Conservation (phyloP, 1,284 basidiomycete genomes). For the Leccinum subrobustum region DNA sequence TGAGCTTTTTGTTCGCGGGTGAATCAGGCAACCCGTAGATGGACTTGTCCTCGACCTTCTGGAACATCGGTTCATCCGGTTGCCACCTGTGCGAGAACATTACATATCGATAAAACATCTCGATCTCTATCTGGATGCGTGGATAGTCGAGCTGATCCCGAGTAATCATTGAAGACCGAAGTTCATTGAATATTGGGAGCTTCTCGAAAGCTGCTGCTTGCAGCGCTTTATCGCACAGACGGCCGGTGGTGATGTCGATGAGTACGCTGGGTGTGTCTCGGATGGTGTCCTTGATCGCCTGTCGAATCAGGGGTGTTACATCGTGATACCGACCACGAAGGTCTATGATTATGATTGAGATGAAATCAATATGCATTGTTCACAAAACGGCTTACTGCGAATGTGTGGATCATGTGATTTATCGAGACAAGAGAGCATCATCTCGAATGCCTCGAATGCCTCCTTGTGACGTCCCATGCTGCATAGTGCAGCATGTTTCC, state of each 20-base stretch:
- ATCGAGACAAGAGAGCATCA: background rate
- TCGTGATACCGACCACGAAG: background rate
- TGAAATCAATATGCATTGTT: background rate
- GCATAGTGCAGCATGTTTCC: background rate
- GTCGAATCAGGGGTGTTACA: background rate
- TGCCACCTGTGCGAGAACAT: slow-evolving; percentile 1
- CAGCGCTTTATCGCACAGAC: background rate
- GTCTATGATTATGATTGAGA: background rate
- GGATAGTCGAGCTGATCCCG: background rate
- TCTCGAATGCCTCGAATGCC: background rate
- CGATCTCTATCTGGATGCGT: background rate
- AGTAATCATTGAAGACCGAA: background rate
- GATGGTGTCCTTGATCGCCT: background rate
- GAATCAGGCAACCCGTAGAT: background rate
- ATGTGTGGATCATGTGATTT: background rate
- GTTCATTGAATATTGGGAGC: background rate
- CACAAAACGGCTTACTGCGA: background rate
- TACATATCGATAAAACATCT: background rate
- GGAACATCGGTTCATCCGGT: background rate
- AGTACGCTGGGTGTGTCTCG: background rate
- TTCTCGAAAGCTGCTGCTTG: background rate
- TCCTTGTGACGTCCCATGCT: background rate
- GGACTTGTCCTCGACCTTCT: background rate
- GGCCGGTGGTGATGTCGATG: background rate
- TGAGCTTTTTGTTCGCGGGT: background rate